Evolutionary conservation across 2,329 filamentous ascomycete species (phyloP).

Genomic region (Bipolaris zeicola): DNA sequence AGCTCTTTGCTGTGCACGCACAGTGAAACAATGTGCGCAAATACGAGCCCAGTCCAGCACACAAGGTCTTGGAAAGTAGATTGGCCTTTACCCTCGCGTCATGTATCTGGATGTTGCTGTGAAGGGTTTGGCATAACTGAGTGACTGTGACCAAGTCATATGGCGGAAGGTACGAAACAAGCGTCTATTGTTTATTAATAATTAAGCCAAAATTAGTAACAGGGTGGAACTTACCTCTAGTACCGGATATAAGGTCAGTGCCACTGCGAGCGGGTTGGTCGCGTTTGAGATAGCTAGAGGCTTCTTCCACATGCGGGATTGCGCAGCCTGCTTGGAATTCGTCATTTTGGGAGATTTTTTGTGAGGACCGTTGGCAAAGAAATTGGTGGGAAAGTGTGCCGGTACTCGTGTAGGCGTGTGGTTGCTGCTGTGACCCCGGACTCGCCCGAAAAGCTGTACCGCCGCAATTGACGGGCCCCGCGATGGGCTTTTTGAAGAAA

Average conservation of each 20-base stretch:
- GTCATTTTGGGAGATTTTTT: not conserved
- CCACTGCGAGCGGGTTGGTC: not conserved
- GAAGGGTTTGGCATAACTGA: conserved; percentile 6
- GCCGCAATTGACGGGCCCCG: not conserved
- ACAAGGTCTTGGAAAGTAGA: conserved; percentile 16
- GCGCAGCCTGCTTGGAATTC: not conserved
- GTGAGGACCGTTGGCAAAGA: not conserved
- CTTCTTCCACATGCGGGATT: conserved; percentile 4
- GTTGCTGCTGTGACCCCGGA: not conserved
- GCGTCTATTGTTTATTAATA: not conserved
- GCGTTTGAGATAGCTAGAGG: conserved; percentile 7
- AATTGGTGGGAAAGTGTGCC: not conserved
- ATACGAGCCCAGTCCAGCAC: conserved; percentile 8
- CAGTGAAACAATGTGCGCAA: conserved; percentile 3
- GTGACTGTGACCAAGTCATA: conserved; percentile 9
- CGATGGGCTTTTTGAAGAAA: not conserved
- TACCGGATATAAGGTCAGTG: conserved; percentile 11
- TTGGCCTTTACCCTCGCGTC: conserved; percentile 12
- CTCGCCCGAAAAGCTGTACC: not conserved
- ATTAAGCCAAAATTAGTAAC: not conserved
- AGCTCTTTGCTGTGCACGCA: conserved; percentile 7
- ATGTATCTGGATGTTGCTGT: conserved; percentile 12
- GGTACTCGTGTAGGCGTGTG: no score
- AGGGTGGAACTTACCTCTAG: conserved; percentile 8
- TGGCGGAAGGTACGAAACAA: conserved; percentile 10